A percentile compares a stretch with the other conserved stretches of the same genome.
phyloP scores from a whole-genome alignment of 2,329 filamentous ascomycete species.

The Camptophora hylomeconis region DNA sequence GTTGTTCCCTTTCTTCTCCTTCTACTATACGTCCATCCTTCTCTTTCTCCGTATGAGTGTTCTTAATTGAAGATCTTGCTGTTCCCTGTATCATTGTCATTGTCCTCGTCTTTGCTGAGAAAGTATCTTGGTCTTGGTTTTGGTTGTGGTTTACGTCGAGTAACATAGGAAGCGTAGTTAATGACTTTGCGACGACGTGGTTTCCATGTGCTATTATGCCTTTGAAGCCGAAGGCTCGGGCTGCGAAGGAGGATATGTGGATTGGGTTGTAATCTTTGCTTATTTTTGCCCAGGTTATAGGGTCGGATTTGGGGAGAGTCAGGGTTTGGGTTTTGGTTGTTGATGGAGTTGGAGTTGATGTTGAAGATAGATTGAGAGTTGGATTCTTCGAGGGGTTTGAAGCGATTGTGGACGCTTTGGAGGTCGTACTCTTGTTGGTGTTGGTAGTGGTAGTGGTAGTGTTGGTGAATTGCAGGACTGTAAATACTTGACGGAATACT shows the following conservation, averaged over 20 bases:
- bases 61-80: too few relatives aligned
- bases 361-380: background rate
- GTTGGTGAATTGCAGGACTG: constrained; percentile 9
- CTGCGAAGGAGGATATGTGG: constrained; percentile 9
- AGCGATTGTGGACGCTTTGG: background rate
- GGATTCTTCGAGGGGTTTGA: too few relatives aligned
- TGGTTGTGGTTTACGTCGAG: too few relatives aligned
- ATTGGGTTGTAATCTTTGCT: constrained; percentile 14
- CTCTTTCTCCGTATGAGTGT: too few relatives aligned
- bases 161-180: too few relatives aligned
- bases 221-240: constrained; percentile 8
- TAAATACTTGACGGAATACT: constrained; percentile 9
- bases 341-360: background rate
- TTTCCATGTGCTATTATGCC: constrained; percentile 11
- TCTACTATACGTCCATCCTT: too few relatives aligned
- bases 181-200: too few relatives aligned
- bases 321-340: background rate
- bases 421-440: background rate
- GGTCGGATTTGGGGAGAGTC: constrained; percentile 2
- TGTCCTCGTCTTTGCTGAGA: too few relatives aligned
- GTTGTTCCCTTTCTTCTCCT: too few relatives aligned
- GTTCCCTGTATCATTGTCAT: too few relatives aligned
- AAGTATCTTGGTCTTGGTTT: too few relatives aligned
- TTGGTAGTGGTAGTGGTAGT: background rate
- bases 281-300: constrained; percentile 6